A percentile compares a stretch with the other conserved stretches of the same genome.
These are phyloP conservation scores for Amaranthus cruentus DNA, from an alignment of 148 eudicot genomes.

Conservation along the genomic window DNA sequence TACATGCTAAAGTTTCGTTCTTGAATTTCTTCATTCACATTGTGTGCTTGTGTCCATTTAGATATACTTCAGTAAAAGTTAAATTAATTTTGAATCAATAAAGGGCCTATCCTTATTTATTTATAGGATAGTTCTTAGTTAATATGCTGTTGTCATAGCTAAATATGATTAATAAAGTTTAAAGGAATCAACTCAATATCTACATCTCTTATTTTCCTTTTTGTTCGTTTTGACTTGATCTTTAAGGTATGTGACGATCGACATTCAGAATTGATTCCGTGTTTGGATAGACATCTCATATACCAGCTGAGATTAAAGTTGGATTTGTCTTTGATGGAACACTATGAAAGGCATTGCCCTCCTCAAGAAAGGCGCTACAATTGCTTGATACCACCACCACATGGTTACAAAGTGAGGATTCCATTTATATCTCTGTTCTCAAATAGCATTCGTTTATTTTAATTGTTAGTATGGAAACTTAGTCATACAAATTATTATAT, in stretches of 20 bases:
- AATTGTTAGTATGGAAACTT: constrained; percentile 11
- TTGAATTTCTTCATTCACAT: background rate
- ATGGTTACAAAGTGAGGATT: constrained; percentile 75
- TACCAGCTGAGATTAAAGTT: constrained; percentile 92
- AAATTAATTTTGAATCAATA: background rate
- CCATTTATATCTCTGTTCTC: background rate
- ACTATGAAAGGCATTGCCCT: constrained; percentile 98
- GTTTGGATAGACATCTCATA: constrained; percentile 90
- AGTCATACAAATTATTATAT: background rate
- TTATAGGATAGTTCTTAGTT: background rate
- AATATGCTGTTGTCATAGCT: background rate
- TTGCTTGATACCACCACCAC: constrained; percentile 97
- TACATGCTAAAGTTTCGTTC: background rate
- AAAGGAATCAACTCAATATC: background rate
- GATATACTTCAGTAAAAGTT: background rate
- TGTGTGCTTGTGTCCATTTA: background rate
- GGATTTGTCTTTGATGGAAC: constrained; percentile 97
- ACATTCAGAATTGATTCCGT: constrained; percentile 93
- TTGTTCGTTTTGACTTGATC: constrained; percentile 13
- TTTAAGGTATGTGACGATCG: constrained; percentile 90
- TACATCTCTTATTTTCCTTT: constrained; percentile 15
- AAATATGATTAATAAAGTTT: background rate
- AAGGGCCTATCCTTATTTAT: background rate
- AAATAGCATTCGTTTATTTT: background rate
- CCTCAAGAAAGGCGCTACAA: constrained; percentile 87